A percentile compares a stretch with the other conserved stretches of the same genome.
Conservation (phyloP, 2,329 filamentous ascomycete genomes). For the Trichocomaceae sp. region DNA sequence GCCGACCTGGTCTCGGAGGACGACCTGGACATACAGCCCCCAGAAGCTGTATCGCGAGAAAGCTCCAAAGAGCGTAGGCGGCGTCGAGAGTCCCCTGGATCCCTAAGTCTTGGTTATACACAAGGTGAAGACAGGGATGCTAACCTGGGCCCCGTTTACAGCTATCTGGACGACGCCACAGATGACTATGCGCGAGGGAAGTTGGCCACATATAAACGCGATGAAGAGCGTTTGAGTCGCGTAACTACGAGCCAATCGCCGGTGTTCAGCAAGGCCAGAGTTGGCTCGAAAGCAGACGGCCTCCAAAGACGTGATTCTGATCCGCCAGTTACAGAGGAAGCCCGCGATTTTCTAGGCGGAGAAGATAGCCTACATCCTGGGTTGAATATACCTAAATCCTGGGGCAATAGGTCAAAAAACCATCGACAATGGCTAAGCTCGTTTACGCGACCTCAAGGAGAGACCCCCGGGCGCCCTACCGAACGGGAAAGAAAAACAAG, state of each 20-base stretch:
- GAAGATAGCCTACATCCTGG: constrained; percentile 24
- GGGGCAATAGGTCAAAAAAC: constrained; percentile 29
- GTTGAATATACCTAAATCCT: constrained; percentile 33
- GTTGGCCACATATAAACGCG: constrained; percentile 29
- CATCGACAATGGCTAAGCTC: constrained; percentile 32
- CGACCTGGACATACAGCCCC: constrained; percentile 15
- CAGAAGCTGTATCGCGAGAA: constrained; percentile 13
- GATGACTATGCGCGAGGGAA: constrained; percentile 30
- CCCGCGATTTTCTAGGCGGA: constrained; percentile 15
- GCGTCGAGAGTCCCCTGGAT: constrained; percentile 22
- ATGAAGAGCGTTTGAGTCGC: constrained; percentile 34
- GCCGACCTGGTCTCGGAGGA: constrained; percentile 30
- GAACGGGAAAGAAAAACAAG: constrained; percentile 10
- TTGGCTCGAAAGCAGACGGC: constrained; percentile 28
- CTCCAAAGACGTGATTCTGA: constrained; percentile 31
- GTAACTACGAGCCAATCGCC: constrained; percentile 34
- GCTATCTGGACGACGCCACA: constrained; percentile 29
- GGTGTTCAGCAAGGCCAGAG: constrained; percentile 35
- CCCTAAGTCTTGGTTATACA: constrained; percentile 11
- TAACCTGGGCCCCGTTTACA: constrained; percentile 24
- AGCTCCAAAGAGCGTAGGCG: constrained; percentile 16
- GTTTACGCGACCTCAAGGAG: constrained; percentile 20
- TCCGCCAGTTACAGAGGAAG: constrained; percentile 15
- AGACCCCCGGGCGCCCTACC: constrained; percentile 14
- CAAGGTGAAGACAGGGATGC: constrained; percentile 11